phyloP scores from a whole-genome alignment of 345 rosid species.

The Populus ilicifolia region DNA sequence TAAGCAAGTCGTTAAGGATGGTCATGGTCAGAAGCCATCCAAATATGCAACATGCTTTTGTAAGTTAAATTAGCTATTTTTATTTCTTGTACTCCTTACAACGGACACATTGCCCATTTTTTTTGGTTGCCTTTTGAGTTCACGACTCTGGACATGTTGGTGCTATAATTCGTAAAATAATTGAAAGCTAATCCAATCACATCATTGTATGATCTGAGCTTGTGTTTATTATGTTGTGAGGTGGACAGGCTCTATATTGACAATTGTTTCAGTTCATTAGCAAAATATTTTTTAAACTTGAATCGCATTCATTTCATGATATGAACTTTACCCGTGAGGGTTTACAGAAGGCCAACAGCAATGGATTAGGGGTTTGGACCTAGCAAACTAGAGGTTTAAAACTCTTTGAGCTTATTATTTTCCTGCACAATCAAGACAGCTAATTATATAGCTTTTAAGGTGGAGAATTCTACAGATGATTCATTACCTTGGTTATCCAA shows the following conservation, averaged over 20 bases:
- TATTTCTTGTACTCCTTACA: neutral
- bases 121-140: neutral
- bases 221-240: neutral
- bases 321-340: neutral
- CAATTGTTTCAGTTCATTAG: neutral
- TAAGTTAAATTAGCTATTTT: constrained; percentile 32
- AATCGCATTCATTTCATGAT: neutral
- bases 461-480: neutral
- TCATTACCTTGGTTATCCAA: neutral
- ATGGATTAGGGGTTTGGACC: neutral
- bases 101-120: neutral
- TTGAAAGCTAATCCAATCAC: neutral
- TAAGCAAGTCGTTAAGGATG: constrained; percentile 84
- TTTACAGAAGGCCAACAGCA: neutral
- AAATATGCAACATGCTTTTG: constrained; percentile 90
- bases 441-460: neutral
- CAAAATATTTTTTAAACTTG: neutral
- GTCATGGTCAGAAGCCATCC: constrained; percentile 84
- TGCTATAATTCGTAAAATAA: neutral
- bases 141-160: neutral
- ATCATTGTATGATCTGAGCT: neutral
- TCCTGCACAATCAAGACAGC: neutral
- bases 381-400: neutral
- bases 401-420: neutral
- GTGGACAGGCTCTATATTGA: neutral